Conservation (phyloP, 2,329 filamentous ascomycete species). For the Venturia carpophila region DNA sequence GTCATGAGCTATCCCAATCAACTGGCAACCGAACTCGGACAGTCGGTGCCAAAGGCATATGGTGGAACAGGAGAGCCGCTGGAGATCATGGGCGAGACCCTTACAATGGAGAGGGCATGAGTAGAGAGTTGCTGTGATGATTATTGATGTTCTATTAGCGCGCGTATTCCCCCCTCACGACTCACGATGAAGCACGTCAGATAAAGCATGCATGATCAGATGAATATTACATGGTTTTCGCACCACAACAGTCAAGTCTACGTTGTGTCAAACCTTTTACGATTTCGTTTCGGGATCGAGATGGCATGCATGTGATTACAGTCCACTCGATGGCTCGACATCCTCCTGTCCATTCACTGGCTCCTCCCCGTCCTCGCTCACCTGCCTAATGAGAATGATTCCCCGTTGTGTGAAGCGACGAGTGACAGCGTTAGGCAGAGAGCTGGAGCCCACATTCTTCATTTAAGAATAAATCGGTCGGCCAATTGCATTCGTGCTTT, state of each 20-base stretch:
- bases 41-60: constrained; percentile 65
- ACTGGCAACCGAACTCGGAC: constrained; percentile 58
- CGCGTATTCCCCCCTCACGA: neutral
- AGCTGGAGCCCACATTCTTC: neutral
- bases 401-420: neutral
- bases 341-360: neutral
- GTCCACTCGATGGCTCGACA: neutral
- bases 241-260: neutral
- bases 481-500: neutral
- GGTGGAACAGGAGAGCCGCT: constrained; percentile 62
- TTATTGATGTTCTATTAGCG: neutral
- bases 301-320: neutral
- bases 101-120: constrained; percentile 28
- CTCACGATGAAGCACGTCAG: neutral
- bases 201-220: neutral
- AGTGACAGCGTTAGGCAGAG: neutral
- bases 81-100: constrained; percentile 36
- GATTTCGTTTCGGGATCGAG: neutral
- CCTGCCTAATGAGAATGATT: neutral
- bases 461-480: too few relatives aligned
- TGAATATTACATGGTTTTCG: neutral
- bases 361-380: neutral
- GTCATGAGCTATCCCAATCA: constrained; percentile 52
- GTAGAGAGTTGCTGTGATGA: neutral
- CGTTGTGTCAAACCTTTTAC: neutral